Conservation (phyloP, 2,329 filamentous ascomycete species). For the Aspergillus luchuensis region DNA sequence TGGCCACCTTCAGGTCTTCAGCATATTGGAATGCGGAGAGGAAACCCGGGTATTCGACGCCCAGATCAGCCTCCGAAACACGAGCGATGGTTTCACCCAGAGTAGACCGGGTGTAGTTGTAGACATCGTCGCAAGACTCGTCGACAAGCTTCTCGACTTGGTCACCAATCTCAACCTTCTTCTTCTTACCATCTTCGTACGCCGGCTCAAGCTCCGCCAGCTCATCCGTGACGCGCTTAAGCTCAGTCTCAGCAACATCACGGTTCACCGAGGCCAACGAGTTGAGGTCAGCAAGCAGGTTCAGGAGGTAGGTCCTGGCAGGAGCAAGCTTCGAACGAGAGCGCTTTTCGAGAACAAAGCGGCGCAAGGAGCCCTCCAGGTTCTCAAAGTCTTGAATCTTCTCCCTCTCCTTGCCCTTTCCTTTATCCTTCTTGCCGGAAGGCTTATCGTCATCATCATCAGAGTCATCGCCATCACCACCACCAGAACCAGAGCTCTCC, state of each 20-base stretch:
- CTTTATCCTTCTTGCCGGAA: constrained; percentile 66
- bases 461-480: constrained; percentile 59
- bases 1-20: constrained; percentile 87
- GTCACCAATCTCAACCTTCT: constrained; percentile 76
- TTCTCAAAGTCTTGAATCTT: constrained; percentile 88
- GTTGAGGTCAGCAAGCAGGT: constrained; percentile 85
- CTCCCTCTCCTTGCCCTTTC: constrained; percentile 86
- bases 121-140: constrained; percentile 80
- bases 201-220: constrained; percentile 80
- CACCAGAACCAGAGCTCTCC: constrained; percentile 51
- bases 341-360: constrained; percentile 94
- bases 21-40: constrained; percentile 87
- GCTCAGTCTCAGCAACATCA: constrained; percentile 80
- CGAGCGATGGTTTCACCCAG: constrained; percentile 74
- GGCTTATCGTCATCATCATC: constrained; percentile 58
- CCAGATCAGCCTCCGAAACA: constrained; percentile 75
- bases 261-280: constrained; percentile 82
- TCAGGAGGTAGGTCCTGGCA: constrained; percentile 91
- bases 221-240: constrained; percentile 79
- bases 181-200: constrained; percentile 80
- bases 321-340: constrained; percentile 93
- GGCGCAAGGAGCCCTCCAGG: constrained; percentile 81
- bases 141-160: constrained; percentile 81
- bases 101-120: constrained; percentile 75
- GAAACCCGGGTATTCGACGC: constrained; percentile 83